Evolutionary conservation across 2,329 filamentous ascomycete species (phyloP).

Genomic region (Epichloe brachyelytri): DNA sequence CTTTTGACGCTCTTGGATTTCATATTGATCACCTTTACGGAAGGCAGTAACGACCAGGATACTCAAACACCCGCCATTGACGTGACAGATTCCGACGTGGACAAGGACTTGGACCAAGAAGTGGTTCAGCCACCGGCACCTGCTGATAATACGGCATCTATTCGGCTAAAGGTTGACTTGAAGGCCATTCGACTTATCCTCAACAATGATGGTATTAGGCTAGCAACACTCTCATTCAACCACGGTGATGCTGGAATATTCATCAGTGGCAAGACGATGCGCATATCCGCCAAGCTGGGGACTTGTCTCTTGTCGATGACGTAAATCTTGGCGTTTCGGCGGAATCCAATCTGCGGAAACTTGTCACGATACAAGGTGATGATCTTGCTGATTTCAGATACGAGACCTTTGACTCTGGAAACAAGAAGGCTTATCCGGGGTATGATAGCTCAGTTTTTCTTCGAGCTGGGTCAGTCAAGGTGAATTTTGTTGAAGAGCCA

Average conservation of each 20-base stretch:
- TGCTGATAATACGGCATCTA: constrained; percentile 48
- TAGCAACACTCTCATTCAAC: constrained; percentile 85
- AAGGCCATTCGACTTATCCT: constrained; percentile 89
- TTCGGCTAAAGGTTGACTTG: constrained; percentile 84
- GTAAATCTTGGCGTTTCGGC: constrained; percentile 80
- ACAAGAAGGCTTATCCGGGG: constrained; percentile 65
- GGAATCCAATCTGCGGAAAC: constrained; percentile 66
- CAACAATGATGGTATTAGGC: constrained; percentile 91
- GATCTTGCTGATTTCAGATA: constrained; percentile 96
- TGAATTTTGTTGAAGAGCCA: constrained; percentile 94
- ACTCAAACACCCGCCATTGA: constrained; percentile 17
- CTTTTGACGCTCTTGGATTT: constrained; percentile 89
- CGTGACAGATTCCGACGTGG: constrained; percentile 18
- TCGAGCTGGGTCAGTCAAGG: constrained; percentile 84
- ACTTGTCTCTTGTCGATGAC: constrained; percentile 82
- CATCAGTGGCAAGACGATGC: constrained; percentile 73
- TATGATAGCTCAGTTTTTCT: constrained; percentile 89
- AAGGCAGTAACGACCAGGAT: constrained; percentile 34
- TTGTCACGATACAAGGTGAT: constrained; percentile 90
- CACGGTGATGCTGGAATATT: constrained; percentile 88
- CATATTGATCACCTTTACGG: constrained; percentile 79
- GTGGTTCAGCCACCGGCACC: constrained; percentile 21
- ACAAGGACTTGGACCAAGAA: constrained; percentile 22
- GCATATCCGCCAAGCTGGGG: constrained; percentile 72
- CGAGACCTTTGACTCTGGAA: constrained; percentile 75